These are phyloP conservation scores for Parascedosporium putredinis DNA, from an alignment of 2,329 filamentous ascomycete species.

Conservation along the genomic window DNA sequence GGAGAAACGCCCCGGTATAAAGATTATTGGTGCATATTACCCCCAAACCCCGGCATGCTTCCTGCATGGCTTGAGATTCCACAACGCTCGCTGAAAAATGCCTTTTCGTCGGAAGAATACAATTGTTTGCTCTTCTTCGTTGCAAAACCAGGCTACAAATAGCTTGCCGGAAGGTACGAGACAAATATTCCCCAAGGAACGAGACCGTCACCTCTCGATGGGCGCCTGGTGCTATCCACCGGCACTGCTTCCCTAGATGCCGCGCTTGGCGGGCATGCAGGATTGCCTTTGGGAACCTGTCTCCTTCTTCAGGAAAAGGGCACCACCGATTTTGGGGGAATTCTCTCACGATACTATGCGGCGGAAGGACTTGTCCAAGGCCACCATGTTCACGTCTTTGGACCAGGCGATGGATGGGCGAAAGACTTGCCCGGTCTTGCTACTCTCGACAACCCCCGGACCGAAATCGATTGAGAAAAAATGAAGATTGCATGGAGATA, in stretches of 20 bases:
- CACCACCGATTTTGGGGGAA: conserved; percentile 86
- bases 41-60: neutral
- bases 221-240: conserved; percentile 80
- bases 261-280: conserved; percentile 76
- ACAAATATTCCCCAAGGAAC: conserved; percentile 35
- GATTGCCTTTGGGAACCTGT: conserved; percentile 70
- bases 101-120: conserved; percentile 6
- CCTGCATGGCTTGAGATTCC: no score
- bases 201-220: conserved; percentile 80
- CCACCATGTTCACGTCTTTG: conserved; percentile 78
- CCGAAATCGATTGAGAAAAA: conserved; percentile 43
- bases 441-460: neutral
- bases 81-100: no score
- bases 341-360: conserved; percentile 77
- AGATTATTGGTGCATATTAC: no score
- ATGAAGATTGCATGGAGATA: conserved; percentile 99
- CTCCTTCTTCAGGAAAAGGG: conserved; percentile 79
- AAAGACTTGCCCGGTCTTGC: conserved; percentile 69
- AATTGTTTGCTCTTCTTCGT: neutral
- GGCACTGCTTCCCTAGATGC: conserved; percentile 79
- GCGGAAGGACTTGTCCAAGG: conserved; percentile 89
- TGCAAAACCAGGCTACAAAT: neutral
- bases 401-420: conserved; percentile 69
- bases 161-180: no score
- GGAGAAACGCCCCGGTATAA: neutral